Conservation (phyloP, 1,139 yeast genomes). For the Kodamaea anthophila region DNA sequence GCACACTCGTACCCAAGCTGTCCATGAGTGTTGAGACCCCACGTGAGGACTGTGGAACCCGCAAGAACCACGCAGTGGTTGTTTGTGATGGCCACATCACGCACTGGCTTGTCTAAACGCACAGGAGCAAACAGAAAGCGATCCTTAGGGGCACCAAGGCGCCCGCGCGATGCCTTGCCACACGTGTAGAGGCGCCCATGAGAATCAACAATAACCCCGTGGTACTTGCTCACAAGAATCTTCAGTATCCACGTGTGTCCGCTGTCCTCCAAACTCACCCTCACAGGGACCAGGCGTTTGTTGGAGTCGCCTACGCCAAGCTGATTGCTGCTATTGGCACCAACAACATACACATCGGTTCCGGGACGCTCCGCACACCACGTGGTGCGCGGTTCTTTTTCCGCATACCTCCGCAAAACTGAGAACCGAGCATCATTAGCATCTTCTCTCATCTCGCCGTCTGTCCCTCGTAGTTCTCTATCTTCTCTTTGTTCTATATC, state of each 20-base stretch:
- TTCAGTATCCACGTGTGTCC: conserved; percentile 38
- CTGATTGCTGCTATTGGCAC: conserved; percentile 60
- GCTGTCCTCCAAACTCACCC: conserved; percentile 14
- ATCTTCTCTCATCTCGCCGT: too few relatives aligned
- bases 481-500: too few relatives aligned
- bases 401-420: conserved; percentile 18
- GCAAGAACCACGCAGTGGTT: conserved; percentile 62
- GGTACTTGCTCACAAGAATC: conserved; percentile 57
- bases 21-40: conserved; percentile 69
- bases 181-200: conserved; percentile 51
- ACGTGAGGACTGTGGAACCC: conserved; percentile 52
- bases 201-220: conserved; percentile 54
- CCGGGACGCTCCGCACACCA: conserved; percentile 46
- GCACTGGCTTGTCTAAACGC: conserved; percentile 21
- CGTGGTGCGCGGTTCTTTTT: conserved; percentile 7
- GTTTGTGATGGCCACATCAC: conserved; percentile 47
- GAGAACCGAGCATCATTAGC: conserved; percentile 21
- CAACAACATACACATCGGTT: conserved; percentile 56
- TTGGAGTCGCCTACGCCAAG: conserved; percentile 67
- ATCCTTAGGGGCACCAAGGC: conserved; percentile 50
- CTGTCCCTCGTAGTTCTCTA: too few relatives aligned
- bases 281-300: conserved; percentile 40
- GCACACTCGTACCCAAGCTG: conserved; percentile 64
- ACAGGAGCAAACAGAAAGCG: conserved; percentile 34
- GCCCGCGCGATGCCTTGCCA: conserved; percentile 69